Conservation (phyloP, 2,329 filamentous ascomycete genomes). For the Blastomyces silverae region DNA sequence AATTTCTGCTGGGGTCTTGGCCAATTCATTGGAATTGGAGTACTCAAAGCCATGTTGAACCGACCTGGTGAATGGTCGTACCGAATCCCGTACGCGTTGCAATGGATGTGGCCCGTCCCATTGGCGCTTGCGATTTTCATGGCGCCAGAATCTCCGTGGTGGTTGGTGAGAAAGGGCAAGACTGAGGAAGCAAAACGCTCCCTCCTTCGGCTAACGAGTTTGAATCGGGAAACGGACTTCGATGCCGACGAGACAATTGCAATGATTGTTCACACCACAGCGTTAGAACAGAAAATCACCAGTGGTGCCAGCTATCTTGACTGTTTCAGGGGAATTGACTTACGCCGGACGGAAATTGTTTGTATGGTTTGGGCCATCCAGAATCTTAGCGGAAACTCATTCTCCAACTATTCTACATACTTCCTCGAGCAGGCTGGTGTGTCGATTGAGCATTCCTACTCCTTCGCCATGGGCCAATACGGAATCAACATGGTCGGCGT, state of each 20-base stretch:
- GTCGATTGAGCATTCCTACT: constrained; percentile 44
- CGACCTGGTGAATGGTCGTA: constrained; percentile 47
- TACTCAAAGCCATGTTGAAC: constrained; percentile 45
- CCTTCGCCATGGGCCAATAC: constrained; percentile 54
- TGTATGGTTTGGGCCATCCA: constrained; percentile 61
- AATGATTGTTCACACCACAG: constrained; percentile 89
- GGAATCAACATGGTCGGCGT: constrained; percentile 71
- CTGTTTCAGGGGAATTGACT: constrained; percentile 73
- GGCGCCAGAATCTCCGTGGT: constrained; percentile 49
- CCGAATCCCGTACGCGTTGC: constrained; percentile 47
- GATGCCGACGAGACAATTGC: constrained; percentile 76
- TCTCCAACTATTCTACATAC: constrained; percentile 59
- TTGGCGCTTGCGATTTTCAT: constrained; percentile 44
- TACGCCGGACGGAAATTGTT: constrained; percentile 68
- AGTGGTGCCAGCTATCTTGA: constrained; percentile 68
- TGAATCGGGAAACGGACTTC: constrained; percentile 57
- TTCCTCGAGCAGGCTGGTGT: constrained; percentile 53
- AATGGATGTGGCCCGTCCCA: constrained; percentile 51
- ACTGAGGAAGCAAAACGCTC: constrained; percentile 44
- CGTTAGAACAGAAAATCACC: constrained; percentile 69
- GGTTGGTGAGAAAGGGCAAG: constrained; percentile 44
- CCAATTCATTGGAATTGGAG: constrained; percentile 47
- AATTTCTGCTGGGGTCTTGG: constrained; percentile 46
- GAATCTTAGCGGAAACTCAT: constrained; percentile 57
- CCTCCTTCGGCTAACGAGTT: constrained; percentile 42